Percentiles rank a stretch among this genome's conserved stretches.
Conservation (phyloP, 2,329 filamentous ascomycete genomes). For the Penicillium nordicum region DNA sequence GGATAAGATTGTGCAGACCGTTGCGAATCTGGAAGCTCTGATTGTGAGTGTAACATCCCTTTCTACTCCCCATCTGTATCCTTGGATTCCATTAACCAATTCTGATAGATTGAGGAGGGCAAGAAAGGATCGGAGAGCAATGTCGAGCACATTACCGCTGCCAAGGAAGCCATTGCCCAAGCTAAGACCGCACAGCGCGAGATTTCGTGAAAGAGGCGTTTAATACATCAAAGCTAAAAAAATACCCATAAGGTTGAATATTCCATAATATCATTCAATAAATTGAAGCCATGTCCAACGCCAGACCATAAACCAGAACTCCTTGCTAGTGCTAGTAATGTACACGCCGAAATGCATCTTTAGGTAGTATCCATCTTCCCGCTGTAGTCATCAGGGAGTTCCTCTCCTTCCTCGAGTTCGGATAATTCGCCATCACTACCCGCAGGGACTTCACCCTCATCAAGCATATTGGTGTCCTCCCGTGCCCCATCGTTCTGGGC, state of each 20-base stretch:
- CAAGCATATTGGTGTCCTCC: slow-evolving; percentile 61
- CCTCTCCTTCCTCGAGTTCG: slow-evolving; percentile 49
- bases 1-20: slow-evolving; percentile 66
- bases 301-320: slow-evolving; percentile 24
- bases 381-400: slow-evolving; percentile 46
- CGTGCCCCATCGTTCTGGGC: slow-evolving; percentile 39
- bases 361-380: slow-evolving; percentile 66
- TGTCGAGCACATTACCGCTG: slow-evolving; percentile 41
- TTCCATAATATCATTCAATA: slow-evolving; percentile 17
- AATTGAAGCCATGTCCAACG: slow-evolving; percentile 21
- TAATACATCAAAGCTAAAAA: neutral
- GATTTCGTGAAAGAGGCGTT: slow-evolving; percentile 29
- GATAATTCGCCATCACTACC: slow-evolving; percentile 35
- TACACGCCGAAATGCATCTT: slow-evolving; percentile 16
- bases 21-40: slow-evolving; percentile 70
- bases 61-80: neutral
- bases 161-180: slow-evolving; percentile 41
- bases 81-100: slow-evolving; percentile 1
- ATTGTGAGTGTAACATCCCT: slow-evolving; percentile 56
- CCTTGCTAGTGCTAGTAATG: slow-evolving; percentile 28
- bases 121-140: slow-evolving; percentile 40
- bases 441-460: slow-evolving; percentile 44
- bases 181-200: slow-evolving; percentile 41
- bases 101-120: slow-evolving; percentile 37
- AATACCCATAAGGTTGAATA: slow-evolving; percentile 10